These are phyloP conservation scores for Cystofilobasidium ferigula DNA, from an alignment of 768 basidiomycete species.

Conservation along the genomic window DNA sequence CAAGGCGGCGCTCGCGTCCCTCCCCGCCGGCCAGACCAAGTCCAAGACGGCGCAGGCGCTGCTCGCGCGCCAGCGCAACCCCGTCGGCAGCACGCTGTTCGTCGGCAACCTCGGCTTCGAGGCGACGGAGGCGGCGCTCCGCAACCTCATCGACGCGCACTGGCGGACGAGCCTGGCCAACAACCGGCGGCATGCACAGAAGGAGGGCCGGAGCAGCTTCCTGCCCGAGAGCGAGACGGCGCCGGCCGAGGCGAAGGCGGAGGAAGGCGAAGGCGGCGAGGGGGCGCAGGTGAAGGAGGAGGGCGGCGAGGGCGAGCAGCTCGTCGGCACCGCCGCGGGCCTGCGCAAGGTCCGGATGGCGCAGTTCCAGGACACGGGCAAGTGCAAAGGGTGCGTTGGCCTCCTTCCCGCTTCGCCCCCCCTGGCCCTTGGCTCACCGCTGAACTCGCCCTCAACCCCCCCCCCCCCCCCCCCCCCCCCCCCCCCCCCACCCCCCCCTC, in stretches of 20 bases:
- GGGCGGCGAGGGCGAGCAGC: conserved; percentile 33
- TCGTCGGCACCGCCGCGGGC: conserved; percentile 38
- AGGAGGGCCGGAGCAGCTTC: conserved; percentile 63
- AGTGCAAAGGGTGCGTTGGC: conserved; percentile 77
- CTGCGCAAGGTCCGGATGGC: conserved; percentile 74
- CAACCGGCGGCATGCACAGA: conserved; percentile 46
- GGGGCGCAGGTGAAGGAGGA: conserved; percentile 30
- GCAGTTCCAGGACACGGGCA: conserved; percentile 88
- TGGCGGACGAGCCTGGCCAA: conserved; percentile 26
- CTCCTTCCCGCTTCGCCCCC: neutral
- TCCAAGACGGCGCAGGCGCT: conserved; percentile 20
- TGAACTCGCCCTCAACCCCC: no score
- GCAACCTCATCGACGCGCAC: conserved; percentile 8
- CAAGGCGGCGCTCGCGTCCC: conserved; percentile 9
- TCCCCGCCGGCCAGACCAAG: conserved; percentile 25
- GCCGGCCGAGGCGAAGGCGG: conserved; percentile 45
- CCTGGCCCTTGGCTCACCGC: neutral
- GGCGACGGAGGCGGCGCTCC: conserved; percentile 7
- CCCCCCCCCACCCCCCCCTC: no score
- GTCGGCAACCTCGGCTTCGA: conserved; percentile 27
- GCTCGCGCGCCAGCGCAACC: conserved; percentile 25
- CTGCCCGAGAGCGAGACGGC: conserved; percentile 72
- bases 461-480: no score
- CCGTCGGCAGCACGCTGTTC: conserved; percentile 19
- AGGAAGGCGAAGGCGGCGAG: conserved; percentile 33